Base-by-base conservation (phyloP, 176 grass and related monocot genomes). In the Oropetium thomaeum region DNA sequence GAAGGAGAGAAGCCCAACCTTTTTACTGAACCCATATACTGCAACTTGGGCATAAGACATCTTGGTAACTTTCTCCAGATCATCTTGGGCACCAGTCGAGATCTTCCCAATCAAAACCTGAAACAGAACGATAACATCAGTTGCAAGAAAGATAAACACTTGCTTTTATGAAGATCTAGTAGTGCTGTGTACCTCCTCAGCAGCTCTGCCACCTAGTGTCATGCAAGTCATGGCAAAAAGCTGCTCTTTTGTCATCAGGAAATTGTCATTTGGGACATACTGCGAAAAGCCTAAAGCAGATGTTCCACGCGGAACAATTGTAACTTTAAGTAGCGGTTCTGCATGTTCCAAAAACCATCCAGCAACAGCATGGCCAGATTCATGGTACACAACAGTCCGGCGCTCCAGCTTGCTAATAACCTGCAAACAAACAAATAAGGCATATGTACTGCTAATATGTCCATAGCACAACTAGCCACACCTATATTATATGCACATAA, bases 321-420 rank as follows among this genome's bases (percentile, higher is more conserved):
- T 98, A 40, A 98, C 95, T 80, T 98, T 94, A 43, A 98, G 84
- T 2, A 98, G 81, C 37, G 95, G 91, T 54, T 98, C 91, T 16
- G 91, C 91, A 83, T 98, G 84, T 83, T 98, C 91, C 77, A 98
- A 92, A 82, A 98, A 98, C 89, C 91, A 98, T 76, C 95, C 91
- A 73, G 76, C 89, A 76, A 94, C 95, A 59, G 95, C 95, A 87
- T 94, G 95, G 29, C 95, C 91, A 22, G 95, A 91, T 83, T 98
- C 95, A 83, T 98, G 95, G 70, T 98, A 98, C 19, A 89, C 91
- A 82, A 98, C 95, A 45, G 91, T 94, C 54, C 76, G 69, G 4
- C 89, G 86, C 79, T 98, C 95, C 78, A 92, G 76, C 77, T 98
- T 98, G 81, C 91, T 94, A 76, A 98, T 88, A 49, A 98, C 86